These are phyloP conservation scores for Starmerella gropengiesseri DNA, from an alignment of 805 yeast species.

Conservation along the genomic window DNA sequence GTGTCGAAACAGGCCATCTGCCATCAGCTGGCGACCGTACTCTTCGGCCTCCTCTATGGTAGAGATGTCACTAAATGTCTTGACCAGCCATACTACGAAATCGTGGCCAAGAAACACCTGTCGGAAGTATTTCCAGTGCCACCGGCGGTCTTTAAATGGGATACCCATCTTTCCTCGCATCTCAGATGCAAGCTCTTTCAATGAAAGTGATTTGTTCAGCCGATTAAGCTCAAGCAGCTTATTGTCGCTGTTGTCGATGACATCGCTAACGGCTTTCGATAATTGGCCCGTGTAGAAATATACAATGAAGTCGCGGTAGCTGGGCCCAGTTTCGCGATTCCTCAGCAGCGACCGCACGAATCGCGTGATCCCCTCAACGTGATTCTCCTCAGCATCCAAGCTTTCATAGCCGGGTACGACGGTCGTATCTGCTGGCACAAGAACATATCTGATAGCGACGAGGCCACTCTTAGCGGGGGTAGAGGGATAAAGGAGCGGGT, in stretches of 20 bases:
- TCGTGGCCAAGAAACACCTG: constrained; percentile 80
- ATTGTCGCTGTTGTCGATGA: constrained; percentile 33
- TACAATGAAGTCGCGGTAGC: constrained; percentile 17
- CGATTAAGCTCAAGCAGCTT: constrained; percentile 19
- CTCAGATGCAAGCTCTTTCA: constrained; percentile 48
- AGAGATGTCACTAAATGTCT: constrained; percentile 66
- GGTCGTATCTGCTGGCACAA: constrained; percentile 50
- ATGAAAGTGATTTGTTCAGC: constrained; percentile 32
- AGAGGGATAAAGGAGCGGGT: constrained; percentile 38
- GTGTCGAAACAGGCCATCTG: constrained; percentile 59
- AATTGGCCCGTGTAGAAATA: constrained; percentile 80
- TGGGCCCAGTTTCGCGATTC: constrained; percentile 17
- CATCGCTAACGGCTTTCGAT: constrained; percentile 49
- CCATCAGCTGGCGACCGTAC: constrained; percentile 72
- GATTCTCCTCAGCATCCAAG: constrained; percentile 70
- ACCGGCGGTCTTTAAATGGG: constrained; percentile 61
- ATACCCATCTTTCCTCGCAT: constrained; percentile 56
- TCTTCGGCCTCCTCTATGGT: constrained; percentile 73
- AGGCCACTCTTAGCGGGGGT: constrained; percentile 39
- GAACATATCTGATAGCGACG: constrained; percentile 70
- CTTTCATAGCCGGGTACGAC: constrained; percentile 49
- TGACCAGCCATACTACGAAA: constrained; percentile 73
- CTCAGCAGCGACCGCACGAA: constrained; percentile 19
- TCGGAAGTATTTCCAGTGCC: constrained; percentile 78
- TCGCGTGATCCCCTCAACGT: constrained; percentile 67